Evolutionary conservation across 2,329 filamentous ascomycete species (phyloP).

Genomic region (Penicillium sp.): DNA sequence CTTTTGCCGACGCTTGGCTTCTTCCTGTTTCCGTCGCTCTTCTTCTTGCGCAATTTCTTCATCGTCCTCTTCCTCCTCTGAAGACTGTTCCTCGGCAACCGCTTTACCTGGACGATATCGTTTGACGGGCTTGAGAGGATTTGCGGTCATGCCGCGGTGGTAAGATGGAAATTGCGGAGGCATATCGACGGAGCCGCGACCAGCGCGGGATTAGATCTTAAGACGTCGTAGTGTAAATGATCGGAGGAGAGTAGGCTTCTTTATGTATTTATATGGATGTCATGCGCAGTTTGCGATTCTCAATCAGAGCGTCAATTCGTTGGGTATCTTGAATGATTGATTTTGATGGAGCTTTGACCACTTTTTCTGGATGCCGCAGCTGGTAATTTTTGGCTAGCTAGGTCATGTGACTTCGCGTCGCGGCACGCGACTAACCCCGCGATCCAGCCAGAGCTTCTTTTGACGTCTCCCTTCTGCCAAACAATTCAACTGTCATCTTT

Average conservation of each 20-base stretch:
- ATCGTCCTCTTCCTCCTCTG: conserved; percentile 48
- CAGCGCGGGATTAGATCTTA: neutral
- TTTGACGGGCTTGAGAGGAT: conserved; percentile 67
- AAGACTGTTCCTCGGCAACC: conserved; percentile 41
- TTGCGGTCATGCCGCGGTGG: conserved; percentile 78
- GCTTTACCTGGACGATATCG: conserved; percentile 85
- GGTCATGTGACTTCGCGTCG: conserved; percentile 10
- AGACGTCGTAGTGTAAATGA: neutral
- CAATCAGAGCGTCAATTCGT: neutral
- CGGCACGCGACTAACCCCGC: conserved; percentile 8
- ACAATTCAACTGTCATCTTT: neutral
- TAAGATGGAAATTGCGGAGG: conserved; percentile 41
- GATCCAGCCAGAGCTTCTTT: neutral
- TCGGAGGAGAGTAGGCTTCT: neutral
- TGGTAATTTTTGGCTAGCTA: neutral
- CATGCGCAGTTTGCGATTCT: neutral
- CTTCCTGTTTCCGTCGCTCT: conserved; percentile 31
- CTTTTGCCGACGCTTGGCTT: conserved; percentile 39
- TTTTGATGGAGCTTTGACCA: conserved; percentile 2
- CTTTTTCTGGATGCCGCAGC: neutral
- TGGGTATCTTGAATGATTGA: conserved; percentile 2
- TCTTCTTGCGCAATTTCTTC: conserved; percentile 58
- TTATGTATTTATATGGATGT: neutral
- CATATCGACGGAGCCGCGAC: conserved; percentile 18
- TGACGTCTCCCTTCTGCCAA: neutral